These are phyloP conservation scores for Mucor lusitanicus DNA, from an alignment of 371 early-diverging fungal genomes.

Conservation along the genomic window DNA sequence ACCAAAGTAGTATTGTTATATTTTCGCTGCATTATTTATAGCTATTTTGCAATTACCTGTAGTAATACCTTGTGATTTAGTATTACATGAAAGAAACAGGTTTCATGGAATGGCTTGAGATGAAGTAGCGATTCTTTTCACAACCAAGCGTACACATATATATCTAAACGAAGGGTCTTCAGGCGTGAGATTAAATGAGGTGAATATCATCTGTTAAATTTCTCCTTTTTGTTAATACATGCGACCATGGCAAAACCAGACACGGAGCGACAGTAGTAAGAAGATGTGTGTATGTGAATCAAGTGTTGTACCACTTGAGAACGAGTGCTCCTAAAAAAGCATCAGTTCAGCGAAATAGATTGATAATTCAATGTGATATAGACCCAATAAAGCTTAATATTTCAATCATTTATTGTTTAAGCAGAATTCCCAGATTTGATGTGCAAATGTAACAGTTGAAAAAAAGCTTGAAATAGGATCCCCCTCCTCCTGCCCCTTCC, in stretches of 20 bases:
- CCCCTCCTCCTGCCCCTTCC: not conserved
- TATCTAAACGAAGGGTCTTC: not conserved
- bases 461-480: not conserved
- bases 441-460: not conserved
- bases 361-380: not conserved
- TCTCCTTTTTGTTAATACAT: not conserved
- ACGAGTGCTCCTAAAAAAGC: not conserved
- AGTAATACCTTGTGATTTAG: not conserved
- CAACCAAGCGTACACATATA: not conserved
- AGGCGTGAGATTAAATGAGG: not conserved
- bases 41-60: not conserved
- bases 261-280: not conserved
- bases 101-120: not conserved
- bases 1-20: not conserved
- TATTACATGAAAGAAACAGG: not conserved
- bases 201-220: not conserved
- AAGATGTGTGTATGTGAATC: conserved; percentile 2
- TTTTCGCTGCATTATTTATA: conserved; percentile 4
- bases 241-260: not conserved
- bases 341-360: not conserved
- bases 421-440: conserved; percentile 5
- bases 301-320: not conserved
- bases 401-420: not conserved
- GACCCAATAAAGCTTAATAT: not conserved
- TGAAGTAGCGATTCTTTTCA: not conserved